A percentile compares a stretch with the other conserved stretches of the same genome.
phyloP scores from a whole-genome alignment of 2,329 filamentous ascomycete genomes.

The Colletotrichum sp. region DNA sequence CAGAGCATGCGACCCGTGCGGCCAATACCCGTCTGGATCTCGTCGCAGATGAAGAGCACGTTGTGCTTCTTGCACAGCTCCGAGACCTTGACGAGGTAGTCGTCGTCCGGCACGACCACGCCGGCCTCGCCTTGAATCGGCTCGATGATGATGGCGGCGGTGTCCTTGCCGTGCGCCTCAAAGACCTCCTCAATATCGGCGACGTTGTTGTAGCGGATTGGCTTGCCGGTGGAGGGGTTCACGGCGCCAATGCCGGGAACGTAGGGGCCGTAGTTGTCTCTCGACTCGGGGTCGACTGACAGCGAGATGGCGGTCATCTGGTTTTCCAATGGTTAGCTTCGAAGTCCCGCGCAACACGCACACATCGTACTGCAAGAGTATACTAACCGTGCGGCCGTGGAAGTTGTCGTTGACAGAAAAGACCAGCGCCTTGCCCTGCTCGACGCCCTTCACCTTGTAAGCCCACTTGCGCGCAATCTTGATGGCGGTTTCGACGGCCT shows the following conservation, averaged over 20 bases:
- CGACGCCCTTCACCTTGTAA: constrained; percentile 93
- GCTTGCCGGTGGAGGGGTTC: constrained; percentile 74
- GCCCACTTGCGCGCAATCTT: constrained; percentile 98
- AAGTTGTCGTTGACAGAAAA: constrained; percentile 92
- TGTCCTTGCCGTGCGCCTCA: constrained; percentile 80
- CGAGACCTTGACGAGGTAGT: constrained; percentile 81
- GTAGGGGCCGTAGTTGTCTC: constrained; percentile 96
- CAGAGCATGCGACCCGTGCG: constrained; percentile 94
- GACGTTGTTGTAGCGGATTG: constrained; percentile 87
- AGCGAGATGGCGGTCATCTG: constrained; percentile 90
- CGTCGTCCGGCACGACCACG: constrained; percentile 91
- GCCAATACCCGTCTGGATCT: constrained; percentile 98
- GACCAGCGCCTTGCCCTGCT: constrained; percentile 81
- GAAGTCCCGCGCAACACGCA: neutral
- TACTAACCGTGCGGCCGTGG: constrained; percentile 87
- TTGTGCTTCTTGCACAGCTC: constrained; percentile 94
- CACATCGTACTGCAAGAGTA: neutral
- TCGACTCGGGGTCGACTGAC: constrained; percentile 93
- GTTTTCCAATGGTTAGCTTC: neutral
- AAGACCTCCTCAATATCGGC: constrained; percentile 80
- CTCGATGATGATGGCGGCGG: constrained; percentile 92
- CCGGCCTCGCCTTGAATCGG: constrained; percentile 98
- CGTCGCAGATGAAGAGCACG: constrained; percentile 94
- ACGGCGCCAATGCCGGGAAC: constrained; percentile 84
- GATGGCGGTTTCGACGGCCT: constrained; percentile 94